Evolutionary conservation across 805 yeast genomes (phyloP).

Genomic region (Candida adriatica): DNA sequence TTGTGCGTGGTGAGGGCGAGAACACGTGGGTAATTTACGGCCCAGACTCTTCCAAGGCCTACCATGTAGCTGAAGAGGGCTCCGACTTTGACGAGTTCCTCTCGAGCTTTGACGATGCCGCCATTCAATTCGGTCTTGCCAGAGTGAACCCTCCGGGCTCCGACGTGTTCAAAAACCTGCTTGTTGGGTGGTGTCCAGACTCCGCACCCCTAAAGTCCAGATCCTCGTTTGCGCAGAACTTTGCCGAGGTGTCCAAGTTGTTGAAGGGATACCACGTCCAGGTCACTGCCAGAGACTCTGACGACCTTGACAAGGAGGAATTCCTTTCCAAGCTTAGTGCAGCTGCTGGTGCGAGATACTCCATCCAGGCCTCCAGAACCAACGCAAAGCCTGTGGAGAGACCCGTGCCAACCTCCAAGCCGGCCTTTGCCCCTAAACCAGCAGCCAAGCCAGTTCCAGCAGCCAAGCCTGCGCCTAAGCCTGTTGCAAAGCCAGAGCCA

Average conservation of each 20-base stretch:
- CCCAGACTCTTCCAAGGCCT: constrained; percentile 48
- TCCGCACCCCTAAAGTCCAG: constrained; percentile 78
- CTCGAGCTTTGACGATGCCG: constrained; percentile 75
- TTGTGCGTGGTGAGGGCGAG: constrained; percentile 69
- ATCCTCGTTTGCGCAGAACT: constrained; percentile 69
- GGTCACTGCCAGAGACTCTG: constrained; percentile 90
- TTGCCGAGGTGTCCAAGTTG: constrained; percentile 64
- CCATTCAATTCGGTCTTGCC: constrained; percentile 85
- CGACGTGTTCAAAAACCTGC: constrained; percentile 73
- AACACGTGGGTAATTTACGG: constrained; percentile 76
- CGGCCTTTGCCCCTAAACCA: constrained; percentile 21
- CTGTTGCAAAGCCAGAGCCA: constrained; percentile 17
- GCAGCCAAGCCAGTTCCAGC: constrained; percentile 12
- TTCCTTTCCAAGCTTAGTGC: constrained; percentile 70
- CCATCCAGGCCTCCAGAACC: constrained; percentile 43
- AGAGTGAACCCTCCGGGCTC: constrained; percentile 89
- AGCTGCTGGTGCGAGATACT: constrained; percentile 95
- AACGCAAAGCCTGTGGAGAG: constrained; percentile 25
- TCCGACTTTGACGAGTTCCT: constrained; percentile 69
- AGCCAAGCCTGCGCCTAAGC: constrained; percentile 18
- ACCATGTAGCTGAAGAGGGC: constrained; percentile 43
- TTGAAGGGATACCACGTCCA: constrained; percentile 89
- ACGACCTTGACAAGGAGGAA: constrained; percentile 78
- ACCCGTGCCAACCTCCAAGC: constrained; percentile 26
- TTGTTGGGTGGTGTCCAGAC: constrained; percentile 97